Percentiles rank a stretch among this genome's conserved stretches.
Evolutionary conservation across 2,329 filamentous ascomycete genomes (phyloP).

Genomic region (Teratosphaeria pseudoeucalypti): DNA sequence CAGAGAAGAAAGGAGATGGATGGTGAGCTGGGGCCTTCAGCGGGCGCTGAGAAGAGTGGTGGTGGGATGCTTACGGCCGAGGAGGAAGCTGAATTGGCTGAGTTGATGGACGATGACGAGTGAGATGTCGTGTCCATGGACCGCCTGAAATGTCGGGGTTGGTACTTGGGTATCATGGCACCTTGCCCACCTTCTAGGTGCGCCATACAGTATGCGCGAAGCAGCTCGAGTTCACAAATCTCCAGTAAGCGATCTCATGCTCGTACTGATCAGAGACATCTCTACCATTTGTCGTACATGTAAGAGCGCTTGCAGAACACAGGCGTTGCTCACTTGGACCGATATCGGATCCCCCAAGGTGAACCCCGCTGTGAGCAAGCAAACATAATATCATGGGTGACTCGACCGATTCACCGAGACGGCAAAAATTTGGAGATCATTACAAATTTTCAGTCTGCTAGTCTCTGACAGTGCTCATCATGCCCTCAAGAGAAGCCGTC

Average conservation of each 20-base stretch:
- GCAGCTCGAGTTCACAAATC: background rate
- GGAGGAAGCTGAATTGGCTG: constrained; percentile 85
- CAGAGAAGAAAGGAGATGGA: constrained; percentile 43
- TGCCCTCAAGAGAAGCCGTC: constrained; percentile 66
- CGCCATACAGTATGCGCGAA: constrained; percentile 3
- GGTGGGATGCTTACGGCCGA: constrained; percentile 63
- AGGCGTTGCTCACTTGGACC: background rate
- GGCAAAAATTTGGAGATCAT: too few species aligned
- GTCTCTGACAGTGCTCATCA: constrained; percentile 23
- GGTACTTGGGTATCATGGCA: too few species aligned
- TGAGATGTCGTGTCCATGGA: background rate
- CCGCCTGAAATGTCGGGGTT: background rate
- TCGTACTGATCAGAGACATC: too few species aligned
- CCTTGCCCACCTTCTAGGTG: constrained; percentile 5
- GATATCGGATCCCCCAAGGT: background rate
- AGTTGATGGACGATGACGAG: constrained; percentile 66
- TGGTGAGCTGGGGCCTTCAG: constrained; percentile 15
- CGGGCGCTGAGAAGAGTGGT: constrained; percentile 31
- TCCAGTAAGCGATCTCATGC: too few species aligned
- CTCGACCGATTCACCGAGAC: background rate
- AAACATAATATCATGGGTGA: background rate
- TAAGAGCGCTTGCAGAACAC: background rate
- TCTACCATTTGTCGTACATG: too few species aligned
- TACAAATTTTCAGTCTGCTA: background rate
- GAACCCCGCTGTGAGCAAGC: background rate